Percentiles rank a stretch among this genome's conserved stretches.
Conservation (phyloP, 2,329 filamentous ascomycete species). For the Aspergillus oerlinghausenensis region DNA sequence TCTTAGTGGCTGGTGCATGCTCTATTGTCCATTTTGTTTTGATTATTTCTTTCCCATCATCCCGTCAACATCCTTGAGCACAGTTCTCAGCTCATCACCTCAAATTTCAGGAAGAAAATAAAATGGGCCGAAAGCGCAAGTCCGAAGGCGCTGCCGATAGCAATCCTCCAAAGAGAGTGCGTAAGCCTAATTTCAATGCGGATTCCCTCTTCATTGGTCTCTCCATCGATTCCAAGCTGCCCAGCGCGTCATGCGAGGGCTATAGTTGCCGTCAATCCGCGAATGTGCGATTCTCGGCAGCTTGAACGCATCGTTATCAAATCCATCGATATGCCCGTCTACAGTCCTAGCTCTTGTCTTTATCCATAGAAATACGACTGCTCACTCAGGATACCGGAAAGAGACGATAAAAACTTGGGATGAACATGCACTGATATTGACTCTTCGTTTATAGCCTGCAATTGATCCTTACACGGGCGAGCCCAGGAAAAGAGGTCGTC, state of each 20-base stretch:
- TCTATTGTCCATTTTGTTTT: background rate
- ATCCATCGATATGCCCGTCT: conserved; percentile 4
- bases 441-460: conserved; percentile 7
- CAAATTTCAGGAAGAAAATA: background rate
- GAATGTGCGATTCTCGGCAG: conserved; percentile 8
- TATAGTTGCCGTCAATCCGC: conserved; percentile 2
- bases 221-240: background rate
- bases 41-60: background rate
- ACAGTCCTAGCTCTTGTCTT: background rate
- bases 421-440: conserved; percentile 5
- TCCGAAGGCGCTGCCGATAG: conserved; percentile 4
- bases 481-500: conserved; percentile 31
- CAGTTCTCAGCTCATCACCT: background rate
- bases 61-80: background rate
- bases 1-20: conserved; percentile 4
- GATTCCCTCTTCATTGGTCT: background rate
- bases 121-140: conserved; percentile 13
- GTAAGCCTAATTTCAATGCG: background rate
- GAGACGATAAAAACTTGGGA: background rate
- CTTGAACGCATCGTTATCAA: conserved; percentile 5
- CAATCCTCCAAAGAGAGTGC: background rate
- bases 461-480: conserved; percentile 20
- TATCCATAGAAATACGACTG: background rate
- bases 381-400: background rate
- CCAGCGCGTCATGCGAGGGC: conserved; percentile 11